Evolutionary conservation across 768 basidiomycete genomes (phyloP), one percentile per base, ranked within the genome.

Genomic region (Favolaschia claudopus): DNA sequence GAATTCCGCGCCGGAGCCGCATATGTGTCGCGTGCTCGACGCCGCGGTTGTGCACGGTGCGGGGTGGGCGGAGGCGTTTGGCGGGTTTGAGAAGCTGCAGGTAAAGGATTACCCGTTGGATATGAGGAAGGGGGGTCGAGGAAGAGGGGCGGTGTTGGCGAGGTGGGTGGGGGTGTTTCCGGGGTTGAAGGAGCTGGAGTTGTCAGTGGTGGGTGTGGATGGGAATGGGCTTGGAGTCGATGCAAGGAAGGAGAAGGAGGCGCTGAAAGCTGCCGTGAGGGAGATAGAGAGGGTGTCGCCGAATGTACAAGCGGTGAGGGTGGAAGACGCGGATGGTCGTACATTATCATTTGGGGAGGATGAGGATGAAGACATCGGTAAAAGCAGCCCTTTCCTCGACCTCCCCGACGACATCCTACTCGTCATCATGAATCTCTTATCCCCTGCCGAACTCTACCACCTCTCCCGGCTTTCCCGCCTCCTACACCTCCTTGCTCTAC

Each of bases 331-430:
- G 3, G 22, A 15, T 7, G n/a, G n/a, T n/a, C n/a, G n/a, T n/a
- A n/a, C n/a, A n/a, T n/a, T n/a, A n/a, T n/a, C n/a, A n/a, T n/a
- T n/a, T n/a, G n/a, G n/a, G n/a, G n/a, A n/a, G n/a, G n/a, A n/a
- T n/a, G n/a, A n/a, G n/a, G n/a, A n/a, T n/a, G 13, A 28, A 28
- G 27, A 8, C 12, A 9, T 14, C 15, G 22, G 9, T 15, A 7
- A 7, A 8, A 19, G 44, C 10, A 10, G 24, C 44, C 44, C 25
- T 6, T 45, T 60, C 13, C 12, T 53, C 7, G 58, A 54, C 19
- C 37, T 60, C 7, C 58, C 58, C 28, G 58, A 60, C 31, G 58
- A 60, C 7, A 32, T 60, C 22, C 43, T 60, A 6, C 45, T 60
- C 7, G 19, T 39, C 7, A 39, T 60, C 10, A 38, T 60, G 20